Evolutionary conservation across 2,329 filamentous ascomycete genomes (phyloP), one percentile per base, ranked within the genome.

Genomic region (Chalara sp.): DNA sequence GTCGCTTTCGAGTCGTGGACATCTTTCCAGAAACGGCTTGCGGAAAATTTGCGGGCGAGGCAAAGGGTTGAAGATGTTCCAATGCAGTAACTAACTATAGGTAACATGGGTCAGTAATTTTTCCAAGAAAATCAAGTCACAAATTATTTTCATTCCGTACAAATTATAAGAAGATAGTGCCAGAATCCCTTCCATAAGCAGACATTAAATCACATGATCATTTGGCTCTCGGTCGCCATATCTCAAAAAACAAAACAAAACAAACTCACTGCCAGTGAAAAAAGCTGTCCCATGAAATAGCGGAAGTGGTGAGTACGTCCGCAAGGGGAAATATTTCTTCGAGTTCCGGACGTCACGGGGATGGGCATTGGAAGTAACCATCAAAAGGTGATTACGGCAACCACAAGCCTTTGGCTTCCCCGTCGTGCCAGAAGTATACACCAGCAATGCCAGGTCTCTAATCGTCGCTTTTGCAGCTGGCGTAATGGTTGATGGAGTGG

Each of bases 381-480:
- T 48, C 21, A 68, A 57, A 52, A 69, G 61, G 53, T 59, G 60
- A 51, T 72, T 72, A 41, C 63, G 64, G 5, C 73, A 63, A 7
- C 61, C 68, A 53, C 70, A 73, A 6, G 71, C 70, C 59, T 74
- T 74, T n/a, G 71, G 71, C 21, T 69, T 71, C 13, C 71, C 71
- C 4, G 71, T 74, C 21, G 73, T 76, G 5, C 73, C 73, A 7
- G 72, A 75, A 1, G 73, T 76, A 56, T 72, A 76, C 37, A 75
- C 72, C 5, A 75, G 59, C 1, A 61, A 61, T 6, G 62, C 61
- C 6, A 72, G 53, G 32, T 73, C 70, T 37, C 60, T 58, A 1
- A 62, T 58, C 3, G 56, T 64, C 37, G 64, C 59, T 52, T 69
- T 71, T 5, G 67, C 63, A 21, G 67, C 52, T 33, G 54, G 56